Evolutionary conservation across 1,284 basidiomycete species (phyloP).

Genomic region (Ceratobasidium theobromae): DNA sequence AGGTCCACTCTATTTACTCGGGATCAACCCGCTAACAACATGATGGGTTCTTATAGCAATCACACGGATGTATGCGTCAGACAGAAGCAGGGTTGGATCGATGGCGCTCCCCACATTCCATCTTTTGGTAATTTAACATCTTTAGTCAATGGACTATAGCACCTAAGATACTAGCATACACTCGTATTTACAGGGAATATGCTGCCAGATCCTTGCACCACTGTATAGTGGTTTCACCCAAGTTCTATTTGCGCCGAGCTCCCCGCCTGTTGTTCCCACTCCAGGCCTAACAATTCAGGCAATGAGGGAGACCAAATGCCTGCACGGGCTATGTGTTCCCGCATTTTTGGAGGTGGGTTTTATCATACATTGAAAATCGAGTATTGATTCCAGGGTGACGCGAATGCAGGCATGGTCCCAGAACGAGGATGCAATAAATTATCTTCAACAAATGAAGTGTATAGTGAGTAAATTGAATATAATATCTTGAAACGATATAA

Average conservation of each 20-base stretch:
- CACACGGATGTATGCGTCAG: not conserved
- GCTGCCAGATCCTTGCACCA: not conserved
- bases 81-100: not conserved
- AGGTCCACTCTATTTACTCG: not conserved
- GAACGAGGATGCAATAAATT: conserved; percentile 17
- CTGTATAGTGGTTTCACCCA: conserved; percentile 8
- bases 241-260: conserved; percentile 32
- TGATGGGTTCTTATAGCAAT: not conserved
- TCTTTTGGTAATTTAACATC: not conserved
- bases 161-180: too few relatives aligned
- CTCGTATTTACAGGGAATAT: not conserved
- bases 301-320: not conserved
- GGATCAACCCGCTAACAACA: not conserved
- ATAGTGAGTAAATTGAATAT: conserved; percentile 27
- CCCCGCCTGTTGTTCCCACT: conserved; percentile 23
- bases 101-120: conserved; percentile 1
- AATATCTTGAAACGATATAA: not conserved
- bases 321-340: conserved; percentile 24
- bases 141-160: too few relatives aligned
- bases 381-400: not conserved
- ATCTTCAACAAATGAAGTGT: conserved; percentile 21
- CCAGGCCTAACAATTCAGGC: conserved; percentile 27
- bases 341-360: conserved; percentile 32
- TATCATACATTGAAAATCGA: too few relatives aligned
- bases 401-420: conserved; percentile 29